phyloP scores from a whole-genome alignment of 1,284 basidiomycete species.

The Entoloma clypeatum region DNA sequence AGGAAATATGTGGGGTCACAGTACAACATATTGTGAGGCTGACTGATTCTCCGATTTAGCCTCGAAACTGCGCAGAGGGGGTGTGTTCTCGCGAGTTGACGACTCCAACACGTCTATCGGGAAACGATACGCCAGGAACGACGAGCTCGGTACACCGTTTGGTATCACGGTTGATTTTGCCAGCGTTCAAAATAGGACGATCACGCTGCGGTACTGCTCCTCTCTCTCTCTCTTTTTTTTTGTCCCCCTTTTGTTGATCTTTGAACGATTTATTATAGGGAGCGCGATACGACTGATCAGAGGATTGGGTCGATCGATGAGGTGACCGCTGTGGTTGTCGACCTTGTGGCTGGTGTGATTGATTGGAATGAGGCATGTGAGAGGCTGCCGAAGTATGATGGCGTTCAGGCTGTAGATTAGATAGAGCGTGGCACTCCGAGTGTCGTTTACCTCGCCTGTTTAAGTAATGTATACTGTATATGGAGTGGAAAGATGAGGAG shows the following conservation, averaged over 20 bases:
- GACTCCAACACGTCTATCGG: constrained; percentile 96
- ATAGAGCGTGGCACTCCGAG: not conserved
- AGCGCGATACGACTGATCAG: constrained; percentile 93
- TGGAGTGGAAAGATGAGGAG: no score
- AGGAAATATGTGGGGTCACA: constrained; percentile 80
- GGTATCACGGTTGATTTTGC: constrained; percentile 98
- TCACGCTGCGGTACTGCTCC: constrained; percentile 76
- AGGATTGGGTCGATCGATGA: constrained; percentile 91
- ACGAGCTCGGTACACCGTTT: constrained; percentile 97
- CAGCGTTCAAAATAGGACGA: constrained; percentile 82
- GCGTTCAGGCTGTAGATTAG: constrained; percentile 77
- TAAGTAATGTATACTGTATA: no score
- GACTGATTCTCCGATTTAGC: constrained; percentile 42
- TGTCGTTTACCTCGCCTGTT: no score
- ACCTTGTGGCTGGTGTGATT: constrained; percentile 70
- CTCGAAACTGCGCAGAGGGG: constrained; percentile 80
- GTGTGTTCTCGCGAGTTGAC: constrained; percentile 91
- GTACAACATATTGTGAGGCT: not conserved
- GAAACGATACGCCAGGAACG: constrained; percentile 95
- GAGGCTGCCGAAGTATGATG: constrained; percentile 79
- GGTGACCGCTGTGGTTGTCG: constrained; percentile 78
- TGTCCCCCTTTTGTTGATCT: constrained; percentile 9
- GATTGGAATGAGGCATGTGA: constrained; percentile 79
- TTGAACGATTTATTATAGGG: constrained; percentile 41
- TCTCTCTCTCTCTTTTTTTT: constrained; percentile 13